These are phyloP conservation scores for Aphanoascus verrucosus DNA, from an alignment of 2,329 filamentous ascomycete genomes.

Conservation along the genomic window DNA sequence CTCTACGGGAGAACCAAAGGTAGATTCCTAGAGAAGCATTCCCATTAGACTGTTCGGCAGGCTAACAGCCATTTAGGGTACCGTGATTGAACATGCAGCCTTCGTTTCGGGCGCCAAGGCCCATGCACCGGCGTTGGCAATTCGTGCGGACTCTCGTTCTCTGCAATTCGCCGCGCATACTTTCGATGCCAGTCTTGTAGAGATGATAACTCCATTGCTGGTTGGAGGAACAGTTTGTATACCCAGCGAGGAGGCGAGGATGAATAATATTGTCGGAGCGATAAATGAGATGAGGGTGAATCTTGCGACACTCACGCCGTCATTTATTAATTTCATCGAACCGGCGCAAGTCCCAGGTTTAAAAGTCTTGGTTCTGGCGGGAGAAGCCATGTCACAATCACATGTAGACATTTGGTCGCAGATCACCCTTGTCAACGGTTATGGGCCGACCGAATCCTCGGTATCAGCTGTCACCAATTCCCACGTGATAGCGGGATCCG, in stretches of 20 bases:
- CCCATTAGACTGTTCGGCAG: not conserved
- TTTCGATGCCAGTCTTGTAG: conserved; percentile 46
- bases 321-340: conserved; percentile 43
- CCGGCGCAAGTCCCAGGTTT: conserved; percentile 36
- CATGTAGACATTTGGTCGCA: conserved; percentile 29
- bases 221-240: conserved; percentile 51
- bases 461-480: conserved; percentile 29
- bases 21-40: conserved; percentile 15
- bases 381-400: conserved; percentile 40
- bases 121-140: conserved; percentile 41
- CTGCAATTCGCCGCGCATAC: conserved; percentile 48
- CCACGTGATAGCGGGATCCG: conserved; percentile 23
- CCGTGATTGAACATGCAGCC: conserved; percentile 53
- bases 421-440: conserved; percentile 34
- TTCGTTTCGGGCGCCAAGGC: conserved; percentile 46
- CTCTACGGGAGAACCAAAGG: conserved; percentile 46
- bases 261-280: conserved; percentile 40
- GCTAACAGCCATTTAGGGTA: conserved; percentile 34
- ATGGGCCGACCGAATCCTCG: conserved; percentile 36
- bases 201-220: conserved; percentile 45
- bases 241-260: conserved; percentile 40
- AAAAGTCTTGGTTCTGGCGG: conserved; percentile 34
- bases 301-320: conserved; percentile 49
- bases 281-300: conserved; percentile 46
- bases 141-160: conserved; percentile 45